Evolutionary conservation across 108 stramenopile species (phyloP), one percentile per base, ranked within the genome.

Genomic region (Fragilariopsis cylindrus): DNA sequence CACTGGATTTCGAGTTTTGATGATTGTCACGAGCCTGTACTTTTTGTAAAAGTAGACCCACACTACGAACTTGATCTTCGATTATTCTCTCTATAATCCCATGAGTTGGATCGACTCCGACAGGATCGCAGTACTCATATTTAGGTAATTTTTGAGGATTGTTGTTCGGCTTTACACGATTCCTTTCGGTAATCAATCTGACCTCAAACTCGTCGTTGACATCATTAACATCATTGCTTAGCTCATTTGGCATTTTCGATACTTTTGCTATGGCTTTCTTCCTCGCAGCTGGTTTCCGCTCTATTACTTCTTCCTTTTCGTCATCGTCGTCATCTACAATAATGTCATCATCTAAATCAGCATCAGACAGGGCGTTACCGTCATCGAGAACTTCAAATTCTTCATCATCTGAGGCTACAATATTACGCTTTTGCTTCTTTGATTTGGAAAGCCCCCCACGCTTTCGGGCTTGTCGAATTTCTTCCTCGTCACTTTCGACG

Each of bases 91-190:
- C 85, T 58, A 92, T 81, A 41, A 92, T 89, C 62, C 82, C 92
- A 78, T 92, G 86, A 7, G 88, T 90, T 2, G 92, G 86, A 62
- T 92, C 92, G 70, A 86, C 81, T 3, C 92, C 92, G 69, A 84
- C 85, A 12, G 92, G 89, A 71, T 92, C 92, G 1, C 88, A 54
- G 58, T 85, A 92, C 40, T 71, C 60, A 9, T 77, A 30, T n/a
- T 60, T 12, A 58, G 58, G 44, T 60, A 60, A 46, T 45, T 47
- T 57, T 57, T 48, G 47, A 45, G 54, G 52, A 44, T 65, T 45
- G 55, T 57, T 54, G 74, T 55, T 48, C 7, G 41, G 43, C 48
- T 77, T 52, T 71, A 49, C 62, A 77, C 50, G 47, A 83, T 87
- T 54, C 77, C 82, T 4, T 82, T 69, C 30, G 65, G 62, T 70